Base-by-base conservation (phyloP, 2,329 filamentous ascomycete genomes). In the Phialophora expanda region DNA sequence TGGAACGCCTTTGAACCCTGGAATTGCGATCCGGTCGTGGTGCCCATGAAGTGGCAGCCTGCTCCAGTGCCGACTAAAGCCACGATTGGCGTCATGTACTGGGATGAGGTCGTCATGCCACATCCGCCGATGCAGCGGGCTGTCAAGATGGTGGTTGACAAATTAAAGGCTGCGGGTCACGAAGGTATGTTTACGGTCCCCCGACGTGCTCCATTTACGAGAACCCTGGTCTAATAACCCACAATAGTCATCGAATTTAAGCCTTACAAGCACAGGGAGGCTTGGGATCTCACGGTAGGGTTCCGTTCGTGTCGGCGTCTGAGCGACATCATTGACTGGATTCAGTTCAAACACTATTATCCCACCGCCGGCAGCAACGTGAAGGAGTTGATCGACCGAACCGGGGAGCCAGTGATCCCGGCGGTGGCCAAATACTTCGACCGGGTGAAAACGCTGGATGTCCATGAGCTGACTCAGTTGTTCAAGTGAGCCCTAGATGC, bases 91-190 rank as follows among this genome's bases (percentile, higher is more conserved):
- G 73, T 85, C 0, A 77, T 86, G 44, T 69, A 76, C 2, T 83
- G 86, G 44, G 85, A 88, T 57, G 82, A 81, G 0, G 81, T 86
- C 0, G 84, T 87, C 2, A 81, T 77, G 34, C 80, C 82, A 0
- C 85, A 87, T 56, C 84, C 86, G 0, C 83, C 85, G 0, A 79
- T 83, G 0, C 87, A 84, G 84, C 76, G 82, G 9, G 77, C 71
- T 69, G 76, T 72, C 1, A 76, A 81, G 8, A 77, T 71, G 69
- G 76, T 69, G n/a, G 63, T 67, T 65, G 77, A 62, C 79, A 89
- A 56, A 74, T 89, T 62, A 77, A 89, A 2, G 82, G 87, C 2
- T 85, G 86, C 82, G 74, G 84, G 69, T 76, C 84, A 20, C 78
- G 82, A 68, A 56, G 12, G 55, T 41, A 41, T 12, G 55, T 24